Percentiles rank a stretch among this genome's conserved stretches.
Evolutionary conservation across 768 basidiomycete genomes (phyloP).

Genomic region (Pisolithus tinctorius): DNA sequence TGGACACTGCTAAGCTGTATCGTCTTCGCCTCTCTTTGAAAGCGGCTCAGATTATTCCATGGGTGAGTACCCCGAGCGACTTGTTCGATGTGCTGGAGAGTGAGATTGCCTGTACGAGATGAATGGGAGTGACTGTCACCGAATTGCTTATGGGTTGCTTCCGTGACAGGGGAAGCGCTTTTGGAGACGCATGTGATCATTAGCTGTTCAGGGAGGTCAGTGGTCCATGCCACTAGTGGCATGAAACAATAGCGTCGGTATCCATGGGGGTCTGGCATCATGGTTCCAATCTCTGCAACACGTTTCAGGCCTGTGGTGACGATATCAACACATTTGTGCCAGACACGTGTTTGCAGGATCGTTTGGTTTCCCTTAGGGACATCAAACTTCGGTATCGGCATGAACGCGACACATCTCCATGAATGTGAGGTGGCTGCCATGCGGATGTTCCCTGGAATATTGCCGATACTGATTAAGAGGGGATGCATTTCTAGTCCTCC

Average conservation of each 20-base stretch:
- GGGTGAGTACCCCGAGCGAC: not conserved
- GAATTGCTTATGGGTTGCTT: too few species aligned
- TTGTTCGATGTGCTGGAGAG: not conserved
- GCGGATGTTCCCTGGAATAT: too few species aligned
- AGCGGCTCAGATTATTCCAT: not conserved
- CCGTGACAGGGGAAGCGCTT: too few species aligned
- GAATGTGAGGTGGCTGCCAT: too few species aligned
- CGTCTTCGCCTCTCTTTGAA: too few species aligned
- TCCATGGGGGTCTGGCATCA: too few species aligned
- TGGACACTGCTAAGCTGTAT: too few species aligned
- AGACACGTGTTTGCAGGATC: slow-evolving; percentile 19
- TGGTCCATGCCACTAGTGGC: too few species aligned
- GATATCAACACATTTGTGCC: slow-evolving; percentile 27
- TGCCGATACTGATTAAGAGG: not conserved
- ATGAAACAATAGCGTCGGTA: too few species aligned
- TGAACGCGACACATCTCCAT: too few species aligned
- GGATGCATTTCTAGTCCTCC: slow-evolving; percentile 11
- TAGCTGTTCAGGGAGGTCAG: too few species aligned
- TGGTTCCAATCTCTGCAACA: not conserved
- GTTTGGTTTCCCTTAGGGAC: slow-evolving; percentile 12
- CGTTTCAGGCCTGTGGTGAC: slow-evolving; percentile 22
- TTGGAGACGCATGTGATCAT: too few species aligned
- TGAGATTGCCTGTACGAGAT: not conserved
- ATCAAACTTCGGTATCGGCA: slow-evolving; percentile 16
- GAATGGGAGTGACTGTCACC: not conserved